Evolutionary conservation across 441 rosid species (phyloP), one percentile per base, ranked within the genome.

Genomic region (Biscutella auriculata): DNA sequence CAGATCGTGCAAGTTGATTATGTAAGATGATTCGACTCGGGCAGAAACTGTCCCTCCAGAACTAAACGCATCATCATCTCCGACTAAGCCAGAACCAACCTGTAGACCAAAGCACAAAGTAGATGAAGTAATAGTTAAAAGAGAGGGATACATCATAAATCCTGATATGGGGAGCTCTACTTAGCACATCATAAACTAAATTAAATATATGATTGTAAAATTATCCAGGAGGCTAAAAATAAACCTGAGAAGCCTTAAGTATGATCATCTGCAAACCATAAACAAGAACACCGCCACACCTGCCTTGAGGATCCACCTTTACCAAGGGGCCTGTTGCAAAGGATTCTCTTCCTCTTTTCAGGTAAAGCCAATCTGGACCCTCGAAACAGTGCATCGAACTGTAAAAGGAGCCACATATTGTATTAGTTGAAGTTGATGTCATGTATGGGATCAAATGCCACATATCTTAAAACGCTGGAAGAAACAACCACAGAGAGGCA

Each of bases 351-450:
- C 96, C 97, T 70, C 94, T 85, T 79, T 84, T 89, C 80, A 94
- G 63, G 79, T 89, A 81, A 74, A 81, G 78, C 97, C 99, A 94
- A 46, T 94, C 85, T 11, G 95, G 88, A 69, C 96, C 89, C 76
- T 94, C 99, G 74, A 94, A 94, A 77, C 96, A 89, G 65, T 94
- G 99, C 99, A 94, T 87, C 26, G 99, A 94, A 57, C 99, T 94
- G 88, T n/a, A 62, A 75, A 74, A 73, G 57, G 2, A 61, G 30
- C 15, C 27, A 68, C 58, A 67, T n/a, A 36, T 53, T 45, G 26
- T 32, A 54, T 8, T 26, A 39, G 13, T 35, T 36, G 10, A 37
- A 21, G 13, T 12, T 9, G 53, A 26, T 1, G 23, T 19, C 23
- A 19, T 19, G 23, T 19, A 33, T 13, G 16, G 13, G 30, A 12